These are phyloP conservation scores for Venturia aucupariae DNA, from an alignment of 2,329 filamentous ascomycete species.

Conservation along the genomic window DNA sequence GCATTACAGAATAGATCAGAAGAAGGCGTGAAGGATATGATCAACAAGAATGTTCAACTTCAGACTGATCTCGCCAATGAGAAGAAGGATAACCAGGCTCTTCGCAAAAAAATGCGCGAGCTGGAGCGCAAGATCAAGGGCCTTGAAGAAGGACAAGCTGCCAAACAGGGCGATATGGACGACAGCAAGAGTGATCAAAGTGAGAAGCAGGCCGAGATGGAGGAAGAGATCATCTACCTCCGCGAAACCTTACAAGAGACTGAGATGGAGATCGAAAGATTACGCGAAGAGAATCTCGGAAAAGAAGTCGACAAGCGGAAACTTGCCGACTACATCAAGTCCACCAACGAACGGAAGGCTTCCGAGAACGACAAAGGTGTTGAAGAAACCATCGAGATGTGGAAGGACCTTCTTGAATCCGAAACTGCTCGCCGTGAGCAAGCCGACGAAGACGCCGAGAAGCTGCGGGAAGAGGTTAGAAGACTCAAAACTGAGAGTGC, in stretches of 20 bases:
- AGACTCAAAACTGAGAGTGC: constrained; percentile 46
- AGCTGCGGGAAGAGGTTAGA: constrained; percentile 74
- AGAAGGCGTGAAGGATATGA: constrained; percentile 95
- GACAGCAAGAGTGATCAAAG: constrained; percentile 43
- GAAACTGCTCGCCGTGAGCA: constrained; percentile 85
- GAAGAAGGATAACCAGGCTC: constrained; percentile 79
- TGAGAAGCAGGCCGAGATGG: constrained; percentile 56
- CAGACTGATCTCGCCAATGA: constrained; percentile 83
- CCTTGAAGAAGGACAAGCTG: constrained; percentile 42
- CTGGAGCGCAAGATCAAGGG: constrained; percentile 69
- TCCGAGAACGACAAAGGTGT: constrained; percentile 28
- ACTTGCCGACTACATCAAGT: constrained; percentile 70
- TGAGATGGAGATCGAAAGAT: constrained; percentile 70
- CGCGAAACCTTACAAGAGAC: constrained; percentile 80
- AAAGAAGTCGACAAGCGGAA: constrained; percentile 80
- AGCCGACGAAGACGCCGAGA: constrained; percentile 78
- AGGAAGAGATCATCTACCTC: constrained; percentile 78
- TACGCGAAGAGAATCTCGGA: constrained; percentile 66
- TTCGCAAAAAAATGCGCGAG: constrained; percentile 75
- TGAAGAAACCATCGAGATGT: constrained; percentile 57
- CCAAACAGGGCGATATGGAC: constrained; percentile 30
- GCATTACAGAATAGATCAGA: constrained; percentile 88
- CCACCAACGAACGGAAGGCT: constrained; percentile 43
- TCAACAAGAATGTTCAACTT: constrained; percentile 91
- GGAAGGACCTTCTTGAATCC: constrained; percentile 88